phyloP scores from a whole-genome alignment of 805 yeast genomes.

The Metschnikowia matae region DNA sequence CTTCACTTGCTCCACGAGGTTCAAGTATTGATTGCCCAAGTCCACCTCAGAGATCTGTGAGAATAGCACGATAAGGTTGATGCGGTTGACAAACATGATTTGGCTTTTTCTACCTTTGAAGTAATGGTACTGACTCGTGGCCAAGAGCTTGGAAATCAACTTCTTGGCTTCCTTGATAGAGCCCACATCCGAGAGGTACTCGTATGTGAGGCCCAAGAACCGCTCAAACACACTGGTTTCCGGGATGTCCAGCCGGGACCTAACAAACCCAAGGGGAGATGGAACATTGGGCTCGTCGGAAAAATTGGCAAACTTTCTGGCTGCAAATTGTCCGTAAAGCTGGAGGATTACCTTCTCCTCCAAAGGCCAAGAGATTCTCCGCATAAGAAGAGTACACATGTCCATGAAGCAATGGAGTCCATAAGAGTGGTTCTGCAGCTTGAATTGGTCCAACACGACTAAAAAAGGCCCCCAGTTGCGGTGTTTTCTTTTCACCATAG shows the following conservation, averaged over 20 bases:
- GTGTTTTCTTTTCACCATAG: slow-evolving; percentile 12
- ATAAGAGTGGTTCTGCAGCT: slow-evolving; percentile 14
- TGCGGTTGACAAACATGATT: slow-evolving; percentile 33
- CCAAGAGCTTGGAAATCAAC: slow-evolving; percentile 33
- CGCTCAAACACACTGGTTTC: slow-evolving; percentile 28
- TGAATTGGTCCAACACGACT: slow-evolving; percentile 17
- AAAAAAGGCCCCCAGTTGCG: slow-evolving; percentile 26
- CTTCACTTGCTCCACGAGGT: slow-evolving; percentile 23
- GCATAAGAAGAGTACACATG: slow-evolving; percentile 22
- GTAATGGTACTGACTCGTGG: slow-evolving; percentile 35
- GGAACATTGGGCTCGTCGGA: slow-evolving; percentile 29
- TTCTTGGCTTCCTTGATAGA: slow-evolving; percentile 24
- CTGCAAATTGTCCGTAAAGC: slow-evolving; percentile 28
- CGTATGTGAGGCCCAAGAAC: slow-evolving; percentile 34
- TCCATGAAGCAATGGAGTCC: slow-evolving; percentile 27
- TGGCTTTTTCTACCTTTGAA: slow-evolving; percentile 23
- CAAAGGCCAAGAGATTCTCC: slow-evolving; percentile 27
- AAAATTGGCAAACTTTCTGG: slow-evolving; percentile 34
- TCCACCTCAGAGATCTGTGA: slow-evolving; percentile 33
- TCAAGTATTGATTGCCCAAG: slow-evolving; percentile 25
- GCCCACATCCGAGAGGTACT: slow-evolving; percentile 26
- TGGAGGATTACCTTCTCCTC: slow-evolving; percentile 32
- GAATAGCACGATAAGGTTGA: slow-evolving; percentile 34
- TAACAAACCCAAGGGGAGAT: slow-evolving; percentile 20
- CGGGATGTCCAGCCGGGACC: slow-evolving; percentile 27